phyloP scores from a whole-genome alignment of 495 filamentous ascomycete species.

The Sphaerosporella brunnea region DNA sequence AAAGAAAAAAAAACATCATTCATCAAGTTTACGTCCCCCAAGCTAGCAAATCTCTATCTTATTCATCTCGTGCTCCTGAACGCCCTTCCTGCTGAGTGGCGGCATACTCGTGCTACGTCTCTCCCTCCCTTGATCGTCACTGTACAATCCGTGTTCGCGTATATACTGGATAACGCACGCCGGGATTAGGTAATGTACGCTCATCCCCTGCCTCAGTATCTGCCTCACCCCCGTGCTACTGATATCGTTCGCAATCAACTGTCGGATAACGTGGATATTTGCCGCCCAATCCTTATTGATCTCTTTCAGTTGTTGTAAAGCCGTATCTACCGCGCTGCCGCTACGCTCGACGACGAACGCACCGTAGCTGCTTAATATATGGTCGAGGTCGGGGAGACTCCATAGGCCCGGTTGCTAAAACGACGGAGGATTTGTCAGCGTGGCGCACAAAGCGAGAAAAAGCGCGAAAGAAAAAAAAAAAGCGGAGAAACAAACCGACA shows the following conservation, averaged over 20 bases:
- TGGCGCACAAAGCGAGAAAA: not conserved
- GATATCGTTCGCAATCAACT: constrained; percentile 79
- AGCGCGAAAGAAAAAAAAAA: not conserved
- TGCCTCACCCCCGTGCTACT: constrained; percentile 76
- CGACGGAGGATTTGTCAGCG: constrained; percentile 7
- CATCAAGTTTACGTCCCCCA: no score
- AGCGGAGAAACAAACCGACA: constrained; percentile 30
- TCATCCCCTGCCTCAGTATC: constrained; percentile 66
- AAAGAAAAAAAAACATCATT: no score
- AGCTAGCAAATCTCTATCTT: no score
- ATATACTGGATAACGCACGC: constrained; percentile 55
- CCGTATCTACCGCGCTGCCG: constrained; percentile 78
- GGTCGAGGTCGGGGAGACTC: constrained; percentile 63
- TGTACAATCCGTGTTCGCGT: constrained; percentile 53
- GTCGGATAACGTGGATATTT: constrained; percentile 76
- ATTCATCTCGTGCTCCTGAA: no score
- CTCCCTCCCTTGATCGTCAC: constrained; percentile 32
- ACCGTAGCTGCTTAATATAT: constrained; percentile 73
- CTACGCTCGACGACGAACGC: constrained; percentile 77
- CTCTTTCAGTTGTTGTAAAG: constrained; percentile 52
- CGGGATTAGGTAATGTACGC: constrained; percentile 35
- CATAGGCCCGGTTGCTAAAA: constrained; percentile 43
- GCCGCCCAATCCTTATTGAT: constrained; percentile 30
- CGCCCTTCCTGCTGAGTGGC: constrained; percentile 5
- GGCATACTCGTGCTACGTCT: constrained; percentile 19